Evolutionary conservation across 2,329 filamentous ascomycete species (phyloP), one percentile per base, ranked within the genome.

Genomic region (Pseudogymnoascus sp.): DNA sequence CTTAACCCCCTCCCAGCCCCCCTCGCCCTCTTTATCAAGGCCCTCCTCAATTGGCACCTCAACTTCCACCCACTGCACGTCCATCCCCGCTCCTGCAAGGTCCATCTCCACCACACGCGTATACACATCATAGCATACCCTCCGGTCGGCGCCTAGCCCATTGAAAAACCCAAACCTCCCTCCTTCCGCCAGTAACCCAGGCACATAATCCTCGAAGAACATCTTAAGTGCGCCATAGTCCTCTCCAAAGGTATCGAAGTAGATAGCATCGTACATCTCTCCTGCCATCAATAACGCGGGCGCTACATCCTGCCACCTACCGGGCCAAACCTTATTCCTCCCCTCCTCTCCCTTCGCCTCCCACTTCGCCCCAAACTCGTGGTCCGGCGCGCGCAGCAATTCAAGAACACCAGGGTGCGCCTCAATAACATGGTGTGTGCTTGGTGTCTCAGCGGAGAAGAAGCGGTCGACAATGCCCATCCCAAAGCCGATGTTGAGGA

Each of bases 211-310:
- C 2, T 83, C 87, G 72, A 97, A 96, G 77, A 97, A 97, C 63
- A 86, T 80, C 53, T 88, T 87, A 28, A 97, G 83, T 72, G 93
- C 89, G 2, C 80, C 79, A 74, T 97, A 99, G 65, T 94, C 90
- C 75, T 99, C 94, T 6, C 91, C 94, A 73, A 97, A 97, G 0
- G 94, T 99, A 71, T 99, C 94, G 70, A 97, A 97, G 77, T 97
- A 99, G 67, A 99, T 90, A 28, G 88, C 90, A 71, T 96, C 90
- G 70, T 93, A 92, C 11, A 85, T 76, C 68, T 88, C 81, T 8
- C 88, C 88, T 39, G 84, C 76, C 62, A 84, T 82, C 1, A 93
- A 75, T 6, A 96, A 77, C 58, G 77, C 76, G 0, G 87, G 88
- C 14, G 92, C 77, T 0, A 94, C 76, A 62, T 94, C 89, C 73